Evolutionary conservation across 768 basidiomycete genomes (phyloP), one percentile per base, ranked within the genome.

Genomic region (Rhizopogon rudus): DNA sequence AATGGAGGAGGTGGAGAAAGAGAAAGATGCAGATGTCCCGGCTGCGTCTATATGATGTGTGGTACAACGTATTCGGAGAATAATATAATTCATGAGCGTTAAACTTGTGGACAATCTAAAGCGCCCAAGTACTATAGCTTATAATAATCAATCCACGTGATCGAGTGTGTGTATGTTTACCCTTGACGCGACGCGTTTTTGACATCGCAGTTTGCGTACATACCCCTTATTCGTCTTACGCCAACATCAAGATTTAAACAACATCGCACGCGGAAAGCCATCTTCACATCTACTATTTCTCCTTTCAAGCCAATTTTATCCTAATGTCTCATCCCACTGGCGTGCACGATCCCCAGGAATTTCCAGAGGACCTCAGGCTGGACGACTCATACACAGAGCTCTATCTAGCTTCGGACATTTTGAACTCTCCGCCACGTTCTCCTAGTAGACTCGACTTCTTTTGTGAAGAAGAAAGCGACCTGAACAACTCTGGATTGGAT

Each of bases 361-460:
- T 20, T 35, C 46, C 13, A 33, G 31, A 17, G 46, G 20, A 49
- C 57, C 56, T 25, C 25, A 25, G 25, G 25, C 25, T 62, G 62
- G 55, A 58, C 43, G 31, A 39, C 17, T 40, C 69, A 0, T 28
- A 35, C 16, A 37, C 62, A n/a, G 22, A 35, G 16, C 29, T 41
- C 5, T 55, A 56, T 5, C 29, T 22, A 25, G 22, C 25, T 9
- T 50, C 33, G 9, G 67, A 65, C 9, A 61, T 57, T 20, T 46
- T 54, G 7, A 53, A 16, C 14, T 35, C 43, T n/a, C 77, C 78
- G 35, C 67, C 69, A 60, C 77, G 79, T 33, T 78, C 80, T 49
- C 69, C 71, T 29, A 83, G 77, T 58, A 78, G 77, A 44, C 71
- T 81, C 7, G 77, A 77, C 45, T 80, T 80, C 40, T 64, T 67